Evolutionary conservation across 1,139 yeast species (phyloP).

Genomic region (Kodamaea derodonti): DNA sequence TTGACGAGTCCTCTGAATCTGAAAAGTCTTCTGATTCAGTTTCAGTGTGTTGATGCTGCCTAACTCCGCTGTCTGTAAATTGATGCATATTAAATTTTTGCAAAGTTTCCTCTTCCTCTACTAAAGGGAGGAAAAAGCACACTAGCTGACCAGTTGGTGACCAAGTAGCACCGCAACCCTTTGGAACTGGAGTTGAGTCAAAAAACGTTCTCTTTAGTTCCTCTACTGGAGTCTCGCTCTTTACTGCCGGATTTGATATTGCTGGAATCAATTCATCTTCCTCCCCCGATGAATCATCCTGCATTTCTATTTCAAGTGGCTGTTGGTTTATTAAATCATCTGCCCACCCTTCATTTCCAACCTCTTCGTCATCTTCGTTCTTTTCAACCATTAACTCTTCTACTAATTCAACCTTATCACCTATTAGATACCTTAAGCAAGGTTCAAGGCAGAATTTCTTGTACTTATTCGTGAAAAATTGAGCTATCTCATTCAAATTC

Average conservation of each 20-base stretch:
- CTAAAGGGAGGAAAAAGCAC: conserved; percentile 73
- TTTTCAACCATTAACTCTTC: conserved; percentile 27
- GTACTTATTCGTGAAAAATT: conserved; percentile 49
- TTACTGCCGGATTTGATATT: conserved; percentile 1
- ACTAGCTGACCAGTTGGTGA: conserved; percentile 72
- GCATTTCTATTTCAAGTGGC: conserved; percentile 26
- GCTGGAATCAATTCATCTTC: conserved; percentile 17
- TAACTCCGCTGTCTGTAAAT: conserved; percentile 38
- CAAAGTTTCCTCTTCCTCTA: conserved; percentile 26
- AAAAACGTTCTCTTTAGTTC: conserved; percentile 23
- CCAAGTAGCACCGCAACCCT: conserved; percentile 93
- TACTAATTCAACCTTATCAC: conserved; percentile 65
- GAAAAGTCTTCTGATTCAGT: conserved; percentile 11
- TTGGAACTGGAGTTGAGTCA: conserved; percentile 87
- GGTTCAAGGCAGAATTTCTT: conserved; percentile 76
- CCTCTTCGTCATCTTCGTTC: conserved; percentile 22
- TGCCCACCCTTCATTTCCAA: conserved; percentile 45
- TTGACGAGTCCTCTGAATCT: conserved; percentile 8
- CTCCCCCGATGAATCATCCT: conserved; percentile 28
- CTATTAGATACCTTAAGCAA: conserved; percentile 72
- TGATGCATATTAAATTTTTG: conserved; percentile 36
- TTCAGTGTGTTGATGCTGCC: conserved; percentile 14
- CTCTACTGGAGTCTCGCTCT: conserved; percentile 1
- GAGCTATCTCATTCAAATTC: conserved; percentile 53
- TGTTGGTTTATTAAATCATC: conserved; percentile 42